phyloP scores from a whole-genome alignment of 768 basidiomycete species.

The Punctularia strigosozonata region DNA sequence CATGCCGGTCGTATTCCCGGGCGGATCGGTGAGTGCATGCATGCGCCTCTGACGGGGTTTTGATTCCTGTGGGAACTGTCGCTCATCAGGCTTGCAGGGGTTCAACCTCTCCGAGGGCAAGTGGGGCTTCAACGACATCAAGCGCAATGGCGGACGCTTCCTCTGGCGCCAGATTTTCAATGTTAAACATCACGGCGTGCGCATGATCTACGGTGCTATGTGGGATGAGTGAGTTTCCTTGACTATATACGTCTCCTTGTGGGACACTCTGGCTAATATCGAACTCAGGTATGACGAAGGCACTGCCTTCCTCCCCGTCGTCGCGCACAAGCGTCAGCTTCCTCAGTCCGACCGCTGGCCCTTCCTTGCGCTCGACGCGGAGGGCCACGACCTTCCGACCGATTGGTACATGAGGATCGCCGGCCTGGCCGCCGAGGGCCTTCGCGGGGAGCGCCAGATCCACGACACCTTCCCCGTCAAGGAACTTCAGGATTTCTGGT shows the following conservation, averaged over 20 bases:
- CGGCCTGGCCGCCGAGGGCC: slow-evolving; percentile 57
- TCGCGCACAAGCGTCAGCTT: slow-evolving; percentile 42
- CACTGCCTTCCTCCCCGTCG: slow-evolving; percentile 69
- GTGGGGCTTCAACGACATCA: slow-evolving; percentile 63
- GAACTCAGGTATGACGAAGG: slow-evolving; percentile 70
- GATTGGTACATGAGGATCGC: slow-evolving; percentile 84
- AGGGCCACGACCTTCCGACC: slow-evolving; percentile 63
- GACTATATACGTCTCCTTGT: no score
- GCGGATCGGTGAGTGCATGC: slow-evolving; percentile 54
- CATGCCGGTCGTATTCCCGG: slow-evolving; percentile 75
- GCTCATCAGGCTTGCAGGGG: slow-evolving; percentile 29
- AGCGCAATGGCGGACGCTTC: slow-evolving; percentile 63
- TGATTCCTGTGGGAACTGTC: slow-evolving; percentile 1
- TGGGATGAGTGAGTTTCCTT: slow-evolving; percentile 61
- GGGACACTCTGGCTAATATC: not conserved
- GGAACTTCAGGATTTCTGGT: slow-evolving; percentile 69
- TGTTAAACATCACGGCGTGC: slow-evolving; percentile 45
- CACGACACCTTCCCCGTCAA: slow-evolving; percentile 56
- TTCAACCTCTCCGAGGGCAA: slow-evolving; percentile 60
- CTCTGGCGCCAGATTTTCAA: slow-evolving; percentile 73
- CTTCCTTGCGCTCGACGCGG: slow-evolving; percentile 67
- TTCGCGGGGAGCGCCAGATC: slow-evolving; percentile 53
- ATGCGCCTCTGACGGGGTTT: not conserved
- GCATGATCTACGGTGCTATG: slow-evolving; percentile 73
- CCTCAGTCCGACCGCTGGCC: slow-evolving; percentile 47